These are phyloP conservation scores for Excoecaria agallocha DNA, from an alignment of 345 rosid genomes.

Conservation along the genomic window DNA sequence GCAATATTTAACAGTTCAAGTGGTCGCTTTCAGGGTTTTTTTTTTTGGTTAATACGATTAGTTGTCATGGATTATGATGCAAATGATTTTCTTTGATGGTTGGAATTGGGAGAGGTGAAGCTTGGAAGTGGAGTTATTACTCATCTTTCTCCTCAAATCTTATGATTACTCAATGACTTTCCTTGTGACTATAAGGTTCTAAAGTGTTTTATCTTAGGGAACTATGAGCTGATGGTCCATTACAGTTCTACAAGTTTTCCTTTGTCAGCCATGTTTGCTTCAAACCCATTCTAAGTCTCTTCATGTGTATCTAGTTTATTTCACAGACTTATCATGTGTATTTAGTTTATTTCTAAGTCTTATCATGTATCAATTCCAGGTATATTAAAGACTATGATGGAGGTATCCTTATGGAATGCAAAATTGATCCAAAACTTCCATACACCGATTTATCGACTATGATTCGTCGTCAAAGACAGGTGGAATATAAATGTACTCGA, in stretches of 20 bases:
- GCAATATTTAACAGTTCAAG: background rate
- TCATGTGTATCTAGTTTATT: constrained; percentile 6
- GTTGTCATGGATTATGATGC: background rate
- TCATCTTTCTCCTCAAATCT: background rate
- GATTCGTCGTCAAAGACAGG: constrained; percentile 92
- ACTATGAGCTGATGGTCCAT: background rate
- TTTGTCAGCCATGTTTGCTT: background rate
- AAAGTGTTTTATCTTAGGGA: background rate
- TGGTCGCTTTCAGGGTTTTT: background rate
- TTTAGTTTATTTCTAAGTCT: constrained; percentile 5
- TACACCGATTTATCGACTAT: constrained; percentile 88
- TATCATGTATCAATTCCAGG: constrained; percentile 32
- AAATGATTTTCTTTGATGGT: background rate
- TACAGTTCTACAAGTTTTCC: background rate
- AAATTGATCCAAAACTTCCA: constrained; percentile 95
- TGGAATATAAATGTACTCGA: constrained; percentile 21
- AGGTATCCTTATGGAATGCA: constrained; percentile 98
- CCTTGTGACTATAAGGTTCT: background rate
- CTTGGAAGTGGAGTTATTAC: background rate
- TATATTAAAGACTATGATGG: constrained; percentile 99
- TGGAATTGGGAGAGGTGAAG: background rate
- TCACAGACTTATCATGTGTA: background rate
- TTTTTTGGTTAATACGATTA: background rate
- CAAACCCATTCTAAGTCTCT: background rate
- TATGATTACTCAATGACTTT: background rate